These are phyloP conservation scores for Terfezia boudieri DNA, from an alignment of 495 filamentous ascomycete genomes.

Conservation along the genomic window DNA sequence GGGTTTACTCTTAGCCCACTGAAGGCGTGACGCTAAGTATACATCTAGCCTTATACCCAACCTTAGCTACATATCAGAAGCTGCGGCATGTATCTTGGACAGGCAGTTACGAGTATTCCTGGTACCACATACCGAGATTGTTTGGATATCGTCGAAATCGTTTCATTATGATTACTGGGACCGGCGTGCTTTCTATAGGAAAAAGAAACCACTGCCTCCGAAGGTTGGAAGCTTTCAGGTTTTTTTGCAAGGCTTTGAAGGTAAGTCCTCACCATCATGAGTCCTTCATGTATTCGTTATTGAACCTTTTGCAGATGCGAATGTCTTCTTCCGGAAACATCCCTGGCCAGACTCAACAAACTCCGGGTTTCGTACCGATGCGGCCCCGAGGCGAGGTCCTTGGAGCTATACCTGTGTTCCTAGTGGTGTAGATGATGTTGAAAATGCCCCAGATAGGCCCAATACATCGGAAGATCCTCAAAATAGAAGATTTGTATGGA, in stretches of 20 bases:
- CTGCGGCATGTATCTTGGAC: constrained; percentile 87
- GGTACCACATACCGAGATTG: constrained; percentile 90
- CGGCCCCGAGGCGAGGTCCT: constrained; percentile 45
- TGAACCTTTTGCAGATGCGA: constrained; percentile 40
- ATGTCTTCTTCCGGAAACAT: constrained; percentile 79
- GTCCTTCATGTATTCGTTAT: not conserved
- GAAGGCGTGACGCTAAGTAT: constrained; percentile 7
- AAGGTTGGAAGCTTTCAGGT: constrained; percentile 95
- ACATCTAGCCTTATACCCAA: constrained; percentile 63
- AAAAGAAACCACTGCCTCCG: constrained; percentile 64
- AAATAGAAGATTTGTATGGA: constrained; percentile 53
- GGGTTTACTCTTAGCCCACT: constrained; percentile 4
- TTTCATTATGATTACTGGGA: constrained; percentile 99
- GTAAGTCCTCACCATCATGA: not conserved
- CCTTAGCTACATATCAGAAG: constrained; percentile 96
- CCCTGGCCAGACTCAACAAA: constrained; percentile 93
- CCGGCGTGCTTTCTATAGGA: constrained; percentile 65
- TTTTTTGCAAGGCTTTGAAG: constrained; percentile 82
- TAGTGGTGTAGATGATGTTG: constrained; percentile 42
- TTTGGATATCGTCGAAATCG: constrained; percentile 81
- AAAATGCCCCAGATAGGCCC: constrained; percentile 32
- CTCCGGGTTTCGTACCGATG: constrained; percentile 47
- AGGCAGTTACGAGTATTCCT: constrained; percentile 71
- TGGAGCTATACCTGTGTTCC: constrained; percentile 81
- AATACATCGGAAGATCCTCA: constrained; percentile 26